Base-by-base conservation (phyloP, 352 stramenopile genomes). In the Bremia lactucae region DNA sequence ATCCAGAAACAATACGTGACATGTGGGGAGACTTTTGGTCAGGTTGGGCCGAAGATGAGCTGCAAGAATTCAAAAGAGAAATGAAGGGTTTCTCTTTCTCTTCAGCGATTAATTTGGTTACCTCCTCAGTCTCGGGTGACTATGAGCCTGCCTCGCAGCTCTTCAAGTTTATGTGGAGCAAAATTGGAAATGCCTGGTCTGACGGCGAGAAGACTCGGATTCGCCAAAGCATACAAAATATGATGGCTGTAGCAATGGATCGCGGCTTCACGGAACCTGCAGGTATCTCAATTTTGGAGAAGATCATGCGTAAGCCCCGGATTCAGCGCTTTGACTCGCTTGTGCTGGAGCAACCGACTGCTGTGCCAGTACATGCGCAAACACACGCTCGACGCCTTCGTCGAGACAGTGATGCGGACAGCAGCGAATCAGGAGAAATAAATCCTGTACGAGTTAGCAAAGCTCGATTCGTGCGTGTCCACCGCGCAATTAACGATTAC, bases 11-110 rank as follows among this genome's bases (percentile, higher is more conserved):
- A 25, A 87, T 92, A 34, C 72, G 75, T 40, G 71, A 81, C 38
- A 56, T 92, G 2, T 89, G 79, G 79, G 77, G 76, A 28, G 79
- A 92, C 47, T 87, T 92, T 31, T 92, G 79, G 79, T 85, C 72
- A 4, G 79, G 79, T 20, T 92, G 79, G 79, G 79, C 78, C 11
- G 79, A 92, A 52, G 65, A 87, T 16, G 76, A 92, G 48, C 68
- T 92, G 26, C 47, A 62, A 7, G 78, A 91, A 36, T 82, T 91
- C 49, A 85, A 84, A 49, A 64, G 72, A 15, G 71, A 88, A 52
- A 74, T 91, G 65, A 79, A 72, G 47, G 71, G 73, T 8, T 66
- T 91, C 36, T 83, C 73, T 19, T 49, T 91, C 18, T 65, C 71
- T 7, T 85, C 69, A 9, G 77, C 78, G 21, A 60, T 91, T 16